Evolutionary conservation across 805 yeast genomes (phyloP), one percentile per base, ranked within the genome.

Genomic region (Starmerella bombi): DNA sequence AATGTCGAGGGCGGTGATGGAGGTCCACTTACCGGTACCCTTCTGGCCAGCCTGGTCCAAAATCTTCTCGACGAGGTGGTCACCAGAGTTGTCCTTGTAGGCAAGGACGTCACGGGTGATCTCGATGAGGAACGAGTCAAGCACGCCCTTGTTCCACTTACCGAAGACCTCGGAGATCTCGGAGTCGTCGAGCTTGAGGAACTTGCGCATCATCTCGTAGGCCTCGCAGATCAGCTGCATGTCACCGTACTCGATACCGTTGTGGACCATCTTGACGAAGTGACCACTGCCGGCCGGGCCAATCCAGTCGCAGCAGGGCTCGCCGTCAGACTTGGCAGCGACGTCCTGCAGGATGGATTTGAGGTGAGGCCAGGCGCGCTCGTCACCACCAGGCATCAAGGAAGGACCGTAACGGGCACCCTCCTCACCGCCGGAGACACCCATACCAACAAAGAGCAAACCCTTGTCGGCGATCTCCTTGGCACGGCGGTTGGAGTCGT

Each of bases 11-110:
- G 97, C 97, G 64, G 85, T 86, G 66, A 88, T 83, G 51, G 97
- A 96, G 55, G 97, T 91, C 98, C 98, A 88, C 72, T 88, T 88
- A 72, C 98, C 98, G 54, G 98, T 88, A 75, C 98, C 98, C 75
- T 88, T 88, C 74, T 88, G 97, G 58, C 97, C 97, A 54, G 98
- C 98, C 59, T 82, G 65, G 69, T 88, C 98, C 65, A 85, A 70
- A 61, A 88, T 86, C 75, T 88, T 91, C 72, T 91, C 97, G 46
- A 88, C 93, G 52, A 91, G 68, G 58, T 97, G 94, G 52, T 76
- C 75, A 55, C 94, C 93, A 59, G 86, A 94, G 47, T 71, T 74
- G 62, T 88, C 96, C 63, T 84, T 74, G 74, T 65, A 84, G 63
- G 80, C 77, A 63, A 91, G 72, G 58, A 88, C 85, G 63, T 88